Evolutionary conservation across 129 eudicot genomes (phyloP).

Genomic region (Heracleum sosnowskyi): DNA sequence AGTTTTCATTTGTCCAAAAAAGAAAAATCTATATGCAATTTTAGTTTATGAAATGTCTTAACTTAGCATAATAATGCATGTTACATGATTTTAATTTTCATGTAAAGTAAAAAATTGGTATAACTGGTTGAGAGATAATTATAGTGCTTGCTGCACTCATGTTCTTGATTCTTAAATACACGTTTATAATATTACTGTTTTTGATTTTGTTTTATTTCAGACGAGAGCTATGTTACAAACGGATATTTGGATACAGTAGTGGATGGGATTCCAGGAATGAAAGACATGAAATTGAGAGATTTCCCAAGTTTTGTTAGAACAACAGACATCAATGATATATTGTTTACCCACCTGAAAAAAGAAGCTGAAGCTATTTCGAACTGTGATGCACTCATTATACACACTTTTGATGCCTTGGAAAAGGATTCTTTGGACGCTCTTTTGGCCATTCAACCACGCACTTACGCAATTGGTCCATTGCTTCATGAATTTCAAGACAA

Average conservation of each 20-base stretch:
- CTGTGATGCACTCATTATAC: constrained; percentile 22
- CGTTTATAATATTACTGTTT: too few species aligned
- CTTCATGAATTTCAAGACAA: constrained; percentile 15
- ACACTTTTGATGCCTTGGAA: constrained; percentile 41
- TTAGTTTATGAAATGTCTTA: too few species aligned
- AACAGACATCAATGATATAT: constrained; percentile 19
- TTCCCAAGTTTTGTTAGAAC: constrained; percentile 42
- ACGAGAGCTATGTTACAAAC: constrained; percentile 26
- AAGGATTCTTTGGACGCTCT: constrained; percentile 17
- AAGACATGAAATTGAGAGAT: constrained; percentile 29
- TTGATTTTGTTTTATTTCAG: constrained; percentile 12
- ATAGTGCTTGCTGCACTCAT: too few species aligned
- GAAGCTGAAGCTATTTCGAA: constrained; percentile 1
- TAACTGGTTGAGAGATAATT: too few species aligned
- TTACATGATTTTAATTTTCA: too few species aligned
- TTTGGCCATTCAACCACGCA: background rate
- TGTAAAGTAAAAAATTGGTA: background rate
- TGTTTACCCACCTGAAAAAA: constrained; percentile 19
- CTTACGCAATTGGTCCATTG: constrained; percentile 33
- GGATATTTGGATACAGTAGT: constrained; percentile 34
- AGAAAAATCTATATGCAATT: too few species aligned
- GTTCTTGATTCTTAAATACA: too few species aligned
- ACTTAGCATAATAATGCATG: background rate
- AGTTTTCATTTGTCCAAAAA: too few species aligned
- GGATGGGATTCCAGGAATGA: constrained; percentile 35